Evolutionary conservation across 495 filamentous ascomycete genomes (phyloP).

Genomic region (Podospora fimiseda): DNA sequence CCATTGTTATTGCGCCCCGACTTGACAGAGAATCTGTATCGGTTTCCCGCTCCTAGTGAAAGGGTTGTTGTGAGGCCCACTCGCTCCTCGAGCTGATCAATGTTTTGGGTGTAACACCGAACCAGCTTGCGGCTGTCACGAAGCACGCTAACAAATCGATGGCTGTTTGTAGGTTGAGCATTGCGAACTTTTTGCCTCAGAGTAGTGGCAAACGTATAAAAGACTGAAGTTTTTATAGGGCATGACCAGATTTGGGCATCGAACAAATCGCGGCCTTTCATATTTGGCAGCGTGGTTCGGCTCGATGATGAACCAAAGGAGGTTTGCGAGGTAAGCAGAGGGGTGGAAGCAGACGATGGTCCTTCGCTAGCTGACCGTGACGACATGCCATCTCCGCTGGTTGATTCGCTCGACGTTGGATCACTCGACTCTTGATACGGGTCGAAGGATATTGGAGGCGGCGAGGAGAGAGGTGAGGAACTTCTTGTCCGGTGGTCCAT

Average conservation of each 20-base stretch:
- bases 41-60: constrained; percentile 49
- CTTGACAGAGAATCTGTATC: constrained; percentile 36
- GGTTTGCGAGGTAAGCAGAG: constrained; percentile 37
- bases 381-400: constrained; percentile 15
- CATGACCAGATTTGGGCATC: constrained; percentile 60
- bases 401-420: constrained; percentile 24
- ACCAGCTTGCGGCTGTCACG: constrained; percentile 57
- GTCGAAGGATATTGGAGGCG: constrained; percentile 38
- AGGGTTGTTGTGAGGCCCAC: constrained; percentile 53
- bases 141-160: constrained; percentile 57
- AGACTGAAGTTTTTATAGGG: constrained; percentile 54
- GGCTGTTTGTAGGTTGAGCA: constrained; percentile 49
- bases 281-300: constrained; percentile 38
- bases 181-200: constrained; percentile 52
- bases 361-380: constrained; percentile 34
- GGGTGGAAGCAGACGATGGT: constrained; percentile 29
- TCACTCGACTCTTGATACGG: constrained; percentile 32
- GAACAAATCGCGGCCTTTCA: constrained; percentile 63
- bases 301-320: constrained; percentile 25
- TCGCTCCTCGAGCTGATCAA: constrained; percentile 61
- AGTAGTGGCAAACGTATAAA: constrained; percentile 61
- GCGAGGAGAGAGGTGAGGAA: constrained; percentile 43
- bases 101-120: constrained; percentile 66
- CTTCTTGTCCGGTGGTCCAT: constrained; percentile 11
- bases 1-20: constrained; percentile 13